Conservation (phyloP, 1,284 basidiomycete species). For the Ustilago xerochloae region DNA sequence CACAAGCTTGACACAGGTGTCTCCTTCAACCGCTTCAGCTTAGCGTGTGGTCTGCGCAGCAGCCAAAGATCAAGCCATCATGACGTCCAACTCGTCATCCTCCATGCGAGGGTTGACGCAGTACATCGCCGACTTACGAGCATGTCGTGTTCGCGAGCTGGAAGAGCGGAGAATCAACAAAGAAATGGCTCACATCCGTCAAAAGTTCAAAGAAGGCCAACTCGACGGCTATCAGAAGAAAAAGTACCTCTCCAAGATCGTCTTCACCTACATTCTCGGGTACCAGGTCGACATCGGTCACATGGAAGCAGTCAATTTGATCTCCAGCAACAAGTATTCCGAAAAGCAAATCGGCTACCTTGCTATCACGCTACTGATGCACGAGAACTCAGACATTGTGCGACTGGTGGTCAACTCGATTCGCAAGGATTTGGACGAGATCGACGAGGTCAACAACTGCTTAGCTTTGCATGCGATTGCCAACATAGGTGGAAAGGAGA, state of each 20-base stretch:
- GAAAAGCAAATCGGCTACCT: conserved; percentile 99
- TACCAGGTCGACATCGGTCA: conserved; percentile 99
- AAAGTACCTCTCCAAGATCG: conserved; percentile 90
- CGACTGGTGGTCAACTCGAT: conserved; percentile 97
- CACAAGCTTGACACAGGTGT: too few relatives aligned
- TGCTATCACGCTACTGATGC: conserved; percentile 95
- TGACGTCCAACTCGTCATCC: conserved; percentile 50
- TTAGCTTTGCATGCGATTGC: conserved; percentile 97
- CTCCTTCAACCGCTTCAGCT: too few relatives aligned
- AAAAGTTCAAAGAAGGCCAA: conserved; percentile 99
- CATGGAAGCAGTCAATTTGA: conserved; percentile 98
- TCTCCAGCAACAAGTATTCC: conserved; percentile 93
- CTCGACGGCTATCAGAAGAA: conserved; percentile 99
- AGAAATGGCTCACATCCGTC: conserved; percentile 99
- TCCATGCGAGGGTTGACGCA: conserved; percentile 69
- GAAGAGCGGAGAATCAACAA: conserved; percentile 99
- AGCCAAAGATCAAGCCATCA: conserved; percentile 1
- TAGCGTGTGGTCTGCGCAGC: background rate
- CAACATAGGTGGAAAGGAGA: conserved; percentile 95
- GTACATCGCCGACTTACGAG: conserved; percentile 98
- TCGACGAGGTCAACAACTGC: conserved; percentile 94
- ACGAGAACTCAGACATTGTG: conserved; percentile 96
- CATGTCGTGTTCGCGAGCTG: conserved; percentile 72
- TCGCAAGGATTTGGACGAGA: conserved; percentile 93
- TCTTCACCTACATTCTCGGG: conserved; percentile 98